A percentile compares a stretch with the other conserved stretches of the same genome.
Conservation (phyloP, 768 basidiomycete genomes). For the Arthromyces matolae region DNA sequence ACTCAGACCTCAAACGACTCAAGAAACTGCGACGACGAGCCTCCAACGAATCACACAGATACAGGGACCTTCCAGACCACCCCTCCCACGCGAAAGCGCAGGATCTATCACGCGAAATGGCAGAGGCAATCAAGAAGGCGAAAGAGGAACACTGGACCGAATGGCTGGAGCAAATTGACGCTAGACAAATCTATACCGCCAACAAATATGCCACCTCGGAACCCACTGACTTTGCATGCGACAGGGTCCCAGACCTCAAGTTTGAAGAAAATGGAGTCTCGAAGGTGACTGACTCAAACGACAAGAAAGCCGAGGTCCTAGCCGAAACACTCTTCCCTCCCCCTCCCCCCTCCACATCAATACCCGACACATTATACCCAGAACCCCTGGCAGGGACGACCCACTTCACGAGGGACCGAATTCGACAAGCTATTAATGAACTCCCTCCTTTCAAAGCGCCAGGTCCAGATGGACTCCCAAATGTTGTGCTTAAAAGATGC, state of each 20-base stretch:
- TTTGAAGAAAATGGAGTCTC: neutral
- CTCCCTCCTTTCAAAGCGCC: constrained; percentile 28
- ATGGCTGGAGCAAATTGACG: constrained; percentile 1
- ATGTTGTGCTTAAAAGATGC: constrained; percentile 20
- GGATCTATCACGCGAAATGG: neutral
- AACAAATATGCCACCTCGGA: too few species aligned
- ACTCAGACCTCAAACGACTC: constrained; percentile 6
- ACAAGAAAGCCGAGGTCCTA: neutral
- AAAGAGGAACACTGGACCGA: neutral
- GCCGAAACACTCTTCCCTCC: constrained; percentile 15
- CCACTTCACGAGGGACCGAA: constrained; percentile 1
- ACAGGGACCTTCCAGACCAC: neutral
- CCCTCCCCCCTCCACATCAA: constrained; percentile 2
- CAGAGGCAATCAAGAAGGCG: neutral
- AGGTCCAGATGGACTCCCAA: constrained; percentile 19
- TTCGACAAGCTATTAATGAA: constrained; percentile 8
- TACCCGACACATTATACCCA: neutral
- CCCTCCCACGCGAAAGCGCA: neutral
- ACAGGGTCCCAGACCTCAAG: constrained; percentile 1
- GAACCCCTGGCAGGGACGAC: neutral
- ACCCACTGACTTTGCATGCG: neutral
- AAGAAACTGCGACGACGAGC: neutral
- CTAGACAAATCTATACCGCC: neutral
- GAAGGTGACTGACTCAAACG: neutral
- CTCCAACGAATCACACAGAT: neutral